Evolutionary conservation across 192 early-diverging fungal genomes (phyloP), one percentile per base, ranked within the genome.

Genomic region (Radiomyces spectabilis): DNA sequence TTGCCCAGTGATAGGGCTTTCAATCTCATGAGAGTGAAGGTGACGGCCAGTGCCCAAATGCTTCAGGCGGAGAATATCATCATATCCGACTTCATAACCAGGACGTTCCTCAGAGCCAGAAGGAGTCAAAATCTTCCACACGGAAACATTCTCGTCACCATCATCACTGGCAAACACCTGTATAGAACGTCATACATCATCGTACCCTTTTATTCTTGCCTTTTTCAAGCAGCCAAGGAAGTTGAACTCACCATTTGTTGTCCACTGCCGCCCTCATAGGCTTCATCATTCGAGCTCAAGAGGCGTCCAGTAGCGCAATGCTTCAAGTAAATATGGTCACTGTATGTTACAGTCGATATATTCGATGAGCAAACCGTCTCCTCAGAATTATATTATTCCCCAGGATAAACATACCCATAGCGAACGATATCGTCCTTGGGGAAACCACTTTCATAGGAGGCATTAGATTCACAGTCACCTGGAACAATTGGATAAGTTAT

Each of bases 91-190:
- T 27, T 61, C 59, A 21, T 76, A 67, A n/a, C 70, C 80, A 4
- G 66, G 73, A 2, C 71, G 38, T 8, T 71, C 66, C 10, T 70
- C 62, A n/a, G 72, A 65, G 24, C 27, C 59, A 30, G 68, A 66
- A 24, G 76, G 76, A 9, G 76, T 75, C 7, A 78, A 59, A 6
- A 80, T 71, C 29, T 76, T 76, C 78, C 80, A 82, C n/a, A n/a
- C n/a, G n/a, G n/a, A n/a, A 51, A 59, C 66, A 46, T 76, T 69
- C 35, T 70, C 49, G 43, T 71, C 53, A 29, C 66, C 59, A 13
- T 73, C 71, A 48, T 59, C 58, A 57, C 50, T 61, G 13, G 66
- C 76, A 54, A 68, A 82, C 5, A 77, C 32, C 48, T 50, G 18
- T 50, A 16, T 32, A 15, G 13, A 19, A 45, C 13, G 1, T 13